Conservation (phyloP, 176 grass and related monocot species). For the Puccinellia tenuiflora region DNA sequence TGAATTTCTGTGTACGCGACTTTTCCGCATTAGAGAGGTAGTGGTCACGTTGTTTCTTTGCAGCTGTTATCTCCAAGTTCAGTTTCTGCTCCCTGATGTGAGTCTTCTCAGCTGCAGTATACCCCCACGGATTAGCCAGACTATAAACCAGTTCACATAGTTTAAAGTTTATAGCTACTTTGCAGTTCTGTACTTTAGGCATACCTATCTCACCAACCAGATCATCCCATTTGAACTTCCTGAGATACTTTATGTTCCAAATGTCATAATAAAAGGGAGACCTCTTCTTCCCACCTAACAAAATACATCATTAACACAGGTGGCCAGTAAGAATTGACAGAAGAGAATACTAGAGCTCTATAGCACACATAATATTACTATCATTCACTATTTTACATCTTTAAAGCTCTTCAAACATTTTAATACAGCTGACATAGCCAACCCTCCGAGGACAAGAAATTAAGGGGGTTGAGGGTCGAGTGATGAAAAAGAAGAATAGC, state of each 20-base stretch:
- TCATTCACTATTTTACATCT: neutral
- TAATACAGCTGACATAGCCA: neutral
- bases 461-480: neutral
- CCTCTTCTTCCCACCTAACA: constrained; percentile 79
- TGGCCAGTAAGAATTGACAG: neutral
- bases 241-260: constrained; percentile 96
- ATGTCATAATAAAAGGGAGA: constrained; percentile 94
- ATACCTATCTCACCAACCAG: constrained; percentile 82
- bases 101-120: constrained; percentile 65
- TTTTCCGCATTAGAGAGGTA: constrained; percentile 82
- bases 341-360: neutral
- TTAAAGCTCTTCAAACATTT: neutral
- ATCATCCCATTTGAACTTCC: constrained; percentile 99
- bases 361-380: too few species aligned
- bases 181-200: neutral
- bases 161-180: neutral
- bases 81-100: constrained; percentile 79
- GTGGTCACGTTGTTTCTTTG: constrained; percentile 87
- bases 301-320: constrained; percentile 1
- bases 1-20: constrained; percentile 48
- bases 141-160: neutral
- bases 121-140: constrained; percentile 9
- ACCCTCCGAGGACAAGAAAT: neutral
- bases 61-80: constrained; percentile 82
- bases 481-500: neutral